A percentile compares a stretch with the other conserved stretches of the same genome.
These are phyloP conservation scores for Rhizophora mangle DNA, from an alignment of 345 rosid species.

Conservation along the genomic window DNA sequence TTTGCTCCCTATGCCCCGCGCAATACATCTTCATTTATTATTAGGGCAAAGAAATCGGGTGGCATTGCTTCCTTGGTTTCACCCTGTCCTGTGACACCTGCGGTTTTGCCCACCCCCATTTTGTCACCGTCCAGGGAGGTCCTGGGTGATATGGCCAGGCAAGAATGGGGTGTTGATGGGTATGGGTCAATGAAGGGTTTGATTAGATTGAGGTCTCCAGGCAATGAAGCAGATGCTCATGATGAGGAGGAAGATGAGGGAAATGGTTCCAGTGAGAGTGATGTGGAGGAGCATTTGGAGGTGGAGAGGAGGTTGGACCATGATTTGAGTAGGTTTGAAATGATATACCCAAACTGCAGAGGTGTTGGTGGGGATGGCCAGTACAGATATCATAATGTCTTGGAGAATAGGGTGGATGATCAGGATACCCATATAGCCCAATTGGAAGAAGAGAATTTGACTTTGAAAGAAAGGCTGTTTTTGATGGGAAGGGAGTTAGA, in stretches of 20 bases:
- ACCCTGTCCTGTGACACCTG: conserved; percentile 89
- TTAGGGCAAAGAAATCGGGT: conserved; percentile 84
- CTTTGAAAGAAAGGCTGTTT: conserved; percentile 82
- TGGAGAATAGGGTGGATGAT: conserved; percentile 95
- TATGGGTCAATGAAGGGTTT: conserved; percentile 98
- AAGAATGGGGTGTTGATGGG: conserved; percentile 99
- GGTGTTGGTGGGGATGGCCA: conserved; percentile 24
- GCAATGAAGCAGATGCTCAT: conserved; percentile 45
- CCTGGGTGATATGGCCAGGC: conserved; percentile 90
- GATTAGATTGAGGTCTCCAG: conserved; percentile 77
- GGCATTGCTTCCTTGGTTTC: conserved; percentile 94
- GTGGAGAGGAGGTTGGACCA: conserved; percentile 94
- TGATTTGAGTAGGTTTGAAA: conserved; percentile 95
- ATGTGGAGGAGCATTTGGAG: conserved; percentile 93
- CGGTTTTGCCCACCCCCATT: conserved; percentile 78
- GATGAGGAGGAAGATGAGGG: conserved; percentile 90
- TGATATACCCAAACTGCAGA: conserved; percentile 75
- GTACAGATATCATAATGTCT: conserved; percentile 56
- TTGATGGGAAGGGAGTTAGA: conserved; percentile 87
- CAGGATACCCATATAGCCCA: conserved; percentile 90
- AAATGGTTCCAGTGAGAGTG: conserved; percentile 87
- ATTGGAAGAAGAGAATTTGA: conserved; percentile 90
- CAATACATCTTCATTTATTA: conserved; percentile 82
- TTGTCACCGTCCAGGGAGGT: conserved; percentile 87
- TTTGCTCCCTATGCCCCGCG: conserved; percentile 94